Conservation (phyloP, 2,329 filamentous ascomycete genomes). For the Diaporthe batatas region DNA sequence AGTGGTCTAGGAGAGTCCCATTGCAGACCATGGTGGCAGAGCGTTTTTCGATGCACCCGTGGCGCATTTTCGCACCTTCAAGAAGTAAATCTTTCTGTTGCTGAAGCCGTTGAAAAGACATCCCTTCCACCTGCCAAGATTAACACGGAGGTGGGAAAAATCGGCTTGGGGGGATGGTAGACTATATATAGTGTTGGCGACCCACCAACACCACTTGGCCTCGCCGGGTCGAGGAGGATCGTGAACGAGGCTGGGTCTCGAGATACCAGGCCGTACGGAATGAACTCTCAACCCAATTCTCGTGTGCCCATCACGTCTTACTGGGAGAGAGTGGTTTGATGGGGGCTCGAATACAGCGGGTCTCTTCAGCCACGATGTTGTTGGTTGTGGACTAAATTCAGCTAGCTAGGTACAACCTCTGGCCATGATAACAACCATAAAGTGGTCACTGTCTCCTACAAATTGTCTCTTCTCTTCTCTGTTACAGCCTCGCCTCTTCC, state of each 20-base stretch:
- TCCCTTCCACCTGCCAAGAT: background rate
- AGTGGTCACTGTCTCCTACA: background rate
- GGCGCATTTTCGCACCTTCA: background rate
- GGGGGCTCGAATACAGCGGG: background rate
- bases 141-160: background rate
- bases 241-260: background rate
- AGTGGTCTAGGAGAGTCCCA: background rate
- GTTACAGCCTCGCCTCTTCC: background rate
- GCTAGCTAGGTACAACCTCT: no score
- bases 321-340: conserved; percentile 9
- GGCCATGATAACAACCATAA: background rate
- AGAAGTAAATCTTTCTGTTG: no score
- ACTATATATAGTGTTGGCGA: background rate
- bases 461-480: background rate
- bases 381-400: background rate
- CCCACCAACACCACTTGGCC: background rate
- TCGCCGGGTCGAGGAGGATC: background rate
- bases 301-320: background rate
- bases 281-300: background rate
- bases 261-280: background rate
- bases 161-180: background rate
- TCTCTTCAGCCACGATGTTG: background rate
- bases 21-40: background rate
- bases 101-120: background rate
- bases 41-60: background rate